Evolutionary conservation across 2,329 filamentous ascomycete species (phyloP).

Genomic region (Penicillium capsulatum): DNA sequence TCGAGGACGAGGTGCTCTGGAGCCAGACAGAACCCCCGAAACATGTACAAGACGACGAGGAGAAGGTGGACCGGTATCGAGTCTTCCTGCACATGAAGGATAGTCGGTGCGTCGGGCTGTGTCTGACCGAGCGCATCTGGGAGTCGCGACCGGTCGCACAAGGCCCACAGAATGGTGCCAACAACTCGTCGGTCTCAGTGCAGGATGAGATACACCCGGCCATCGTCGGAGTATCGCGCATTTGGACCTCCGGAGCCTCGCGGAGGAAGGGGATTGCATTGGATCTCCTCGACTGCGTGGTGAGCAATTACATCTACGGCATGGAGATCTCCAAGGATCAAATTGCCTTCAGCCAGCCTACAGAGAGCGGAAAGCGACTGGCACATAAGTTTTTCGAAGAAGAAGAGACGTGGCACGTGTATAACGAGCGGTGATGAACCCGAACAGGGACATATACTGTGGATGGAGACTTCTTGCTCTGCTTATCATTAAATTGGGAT

Average conservation of each 20-base stretch:
- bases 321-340: conserved; percentile 52
- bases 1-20: conserved; percentile 57
- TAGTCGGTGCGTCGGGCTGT: conserved; percentile 59
- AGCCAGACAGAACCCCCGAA: conserved; percentile 43
- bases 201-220: conserved; percentile 44
- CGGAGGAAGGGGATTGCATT: conserved; percentile 56
- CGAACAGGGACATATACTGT: conserved; percentile 1
- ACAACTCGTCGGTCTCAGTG: conserved; percentile 45
- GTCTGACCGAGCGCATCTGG: conserved; percentile 58
- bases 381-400: conserved; percentile 56
- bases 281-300: conserved; percentile 54
- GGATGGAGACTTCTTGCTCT: conserved; percentile 4
- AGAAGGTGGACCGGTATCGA: conserved; percentile 52
- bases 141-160: conserved; percentile 50
- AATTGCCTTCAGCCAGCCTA: conserved; percentile 64
- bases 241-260: conserved; percentile 59
- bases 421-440: conserved; percentile 43
- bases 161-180: conserved; percentile 18
- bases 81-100: conserved; percentile 59
- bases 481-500: conserved; percentile 1
- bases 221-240: conserved; percentile 59
- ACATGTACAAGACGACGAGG: conserved; percentile 31
- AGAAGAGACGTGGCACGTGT: conserved; percentile 57
- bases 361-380: conserved; percentile 55
- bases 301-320: conserved; percentile 54